Base-by-base conservation (phyloP, 2,329 filamentous ascomycete genomes). In the Clathrospora elynae region DNA sequence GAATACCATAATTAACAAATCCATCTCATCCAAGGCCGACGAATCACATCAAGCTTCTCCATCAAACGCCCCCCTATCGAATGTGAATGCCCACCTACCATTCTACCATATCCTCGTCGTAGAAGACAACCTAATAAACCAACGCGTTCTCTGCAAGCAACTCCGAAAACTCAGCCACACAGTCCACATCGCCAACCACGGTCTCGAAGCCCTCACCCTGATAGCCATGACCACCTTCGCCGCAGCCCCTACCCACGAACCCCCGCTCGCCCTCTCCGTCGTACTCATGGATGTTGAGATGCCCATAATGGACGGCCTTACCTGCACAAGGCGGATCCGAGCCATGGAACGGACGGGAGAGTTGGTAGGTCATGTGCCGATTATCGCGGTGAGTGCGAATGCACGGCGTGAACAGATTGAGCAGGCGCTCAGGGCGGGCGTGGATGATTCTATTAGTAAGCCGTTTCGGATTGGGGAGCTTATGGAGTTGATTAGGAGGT, bases 371-470 rank as follows among this genome's bases (percentile, higher is more conserved):
- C 61, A 61, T 37, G 41, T 61, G 2, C 53, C 57, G 3, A 49
- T 65, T 28, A 56, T 67, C 14, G 60, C 55, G 1, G 55, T 63
- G 5, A 66, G 60, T 8, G 64, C 57, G 5, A 67, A 67, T 42
- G 64, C 58, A n/a, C 46, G 64, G 22, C 40, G 31, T n/a, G 56
- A 64, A 37, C 64, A 67, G 42, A 49, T 63, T 5, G 32, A 37
- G 11, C n/a, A 10, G 33, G 43, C 43, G 26, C 13, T 44, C 29
- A 43, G 53, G 7, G 58, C 60, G 2, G 62, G 62, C 2, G 62
- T 64, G 54, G 60, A 66, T 38, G 50, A 53, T 65, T 82, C 90
- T 31, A 85, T 92, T 26, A 85, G 85, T 6, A 92, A 92, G 62
- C 88, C 88, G 3, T 91, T 90, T 63, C 49, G 56, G 6, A 53